Base-by-base conservation (phyloP, 2,329 filamentous ascomycete genomes). In the Epichloe hybrida region DNA sequence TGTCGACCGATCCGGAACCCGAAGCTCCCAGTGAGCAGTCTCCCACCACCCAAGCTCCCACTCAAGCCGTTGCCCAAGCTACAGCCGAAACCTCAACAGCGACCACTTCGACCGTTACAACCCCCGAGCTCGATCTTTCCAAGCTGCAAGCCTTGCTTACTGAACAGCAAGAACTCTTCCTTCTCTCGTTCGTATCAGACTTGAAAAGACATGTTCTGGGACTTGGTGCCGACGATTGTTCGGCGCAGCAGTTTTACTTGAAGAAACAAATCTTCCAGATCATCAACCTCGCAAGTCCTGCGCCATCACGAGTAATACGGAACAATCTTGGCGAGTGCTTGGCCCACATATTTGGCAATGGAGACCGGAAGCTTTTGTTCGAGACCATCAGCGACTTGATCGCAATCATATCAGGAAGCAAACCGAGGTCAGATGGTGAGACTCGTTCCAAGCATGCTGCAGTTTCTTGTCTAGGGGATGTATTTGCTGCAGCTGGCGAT, bases 261-360 rank as follows among this genome's bases (percentile, higher is more conserved):
- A 96, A 96, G 70, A 90, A 87, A 66, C 89, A 97, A 74, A 77
- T 96, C 57, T 87, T 97, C 67, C 88, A 95, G 69, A 85, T 98
- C 64, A 79, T 98, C 65, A 89, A 84, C 61, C 79, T 98, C 39
- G 77, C 88, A 40, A 80, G 88, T 43, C 91, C 91, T 51, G 79
- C 86, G 46, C 88, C 91, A 38, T 91, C 88, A 41, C 80, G 93
- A 64, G 86, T 95, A 40, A 85, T 96, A 63, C 81, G 93, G 59
- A 93, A 91, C 69, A 94, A 91, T 64, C 67, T 97, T 37, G 91
- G 89, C 46, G 80, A 81, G 66, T 91, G 88, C 59, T 84, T 96
- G 57, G 84, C 84, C 41, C 83, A 85, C 60, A 83, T 97, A 52
- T 86, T 98, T 57, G 77, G 75, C 15, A 84, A 86, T 56, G 93